Conservation (phyloP, 1,139 yeast genomes). For the Tardiomyces blankii region DNA sequence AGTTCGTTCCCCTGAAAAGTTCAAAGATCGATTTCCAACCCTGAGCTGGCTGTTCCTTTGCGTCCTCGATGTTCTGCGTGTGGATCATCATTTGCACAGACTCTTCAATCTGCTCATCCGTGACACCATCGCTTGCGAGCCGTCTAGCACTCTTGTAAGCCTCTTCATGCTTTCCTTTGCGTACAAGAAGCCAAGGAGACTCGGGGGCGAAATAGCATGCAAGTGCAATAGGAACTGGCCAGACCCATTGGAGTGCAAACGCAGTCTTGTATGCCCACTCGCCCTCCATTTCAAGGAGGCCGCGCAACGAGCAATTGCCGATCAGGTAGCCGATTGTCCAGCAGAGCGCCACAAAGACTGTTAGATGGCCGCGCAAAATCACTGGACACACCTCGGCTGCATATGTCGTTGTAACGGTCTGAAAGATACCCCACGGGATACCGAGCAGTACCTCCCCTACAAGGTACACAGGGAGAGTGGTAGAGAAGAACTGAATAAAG, state of each 20-base stretch:
- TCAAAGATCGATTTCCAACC: slow-evolving; percentile 25
- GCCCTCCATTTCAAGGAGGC: slow-evolving; percentile 14
- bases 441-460: slow-evolving; percentile 36
- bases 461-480: slow-evolving; percentile 26
- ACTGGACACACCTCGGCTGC: slow-evolving; percentile 39
- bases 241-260: slow-evolving; percentile 47
- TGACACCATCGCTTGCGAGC: slow-evolving; percentile 5
- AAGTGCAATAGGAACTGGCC: slow-evolving; percentile 42
- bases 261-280: slow-evolving; percentile 33
- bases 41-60: slow-evolving; percentile 23
- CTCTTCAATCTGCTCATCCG: slow-evolving; percentile 22
- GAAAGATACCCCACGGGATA: slow-evolving; percentile 37
- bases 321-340: slow-evolving; percentile 38
- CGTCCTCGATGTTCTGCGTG: slow-evolving; percentile 37
- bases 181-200: slow-evolving; percentile 44
- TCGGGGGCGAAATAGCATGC: slow-evolving; percentile 44
- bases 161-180: slow-evolving; percentile 27
- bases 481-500: slow-evolving; percentile 36
- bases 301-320: slow-evolving; percentile 31
- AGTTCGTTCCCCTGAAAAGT: slow-evolving; percentile 40
- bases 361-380: slow-evolving; percentile 32
- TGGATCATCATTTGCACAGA: slow-evolving; percentile 32
- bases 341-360: slow-evolving; percentile 34
- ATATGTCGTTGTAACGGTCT: slow-evolving; percentile 34
- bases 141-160: slow-evolving; percentile 23